Evolutionary conservation across 2,329 filamentous ascomycete species (phyloP).

Genomic region (Scytalidium lignicola): DNA sequence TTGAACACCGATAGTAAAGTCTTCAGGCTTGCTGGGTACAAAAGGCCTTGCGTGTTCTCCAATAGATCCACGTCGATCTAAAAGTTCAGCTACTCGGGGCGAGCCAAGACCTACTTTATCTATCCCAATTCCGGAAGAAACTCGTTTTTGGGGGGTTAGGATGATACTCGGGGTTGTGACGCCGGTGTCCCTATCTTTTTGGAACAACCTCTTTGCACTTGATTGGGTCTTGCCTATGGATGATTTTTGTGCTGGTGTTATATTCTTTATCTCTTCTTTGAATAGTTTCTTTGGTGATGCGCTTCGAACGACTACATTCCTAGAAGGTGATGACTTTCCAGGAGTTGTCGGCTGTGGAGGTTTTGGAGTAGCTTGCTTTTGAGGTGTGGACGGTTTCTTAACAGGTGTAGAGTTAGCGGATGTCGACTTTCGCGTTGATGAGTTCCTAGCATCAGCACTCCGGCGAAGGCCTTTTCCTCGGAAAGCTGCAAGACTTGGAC

Average conservation of each 20-base stretch:
- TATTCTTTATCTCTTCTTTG: constrained; percentile 33
- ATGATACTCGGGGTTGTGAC: constrained; percentile 58
- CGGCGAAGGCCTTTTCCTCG: constrained; percentile 44
- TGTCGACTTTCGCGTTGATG: constrained; percentile 34
- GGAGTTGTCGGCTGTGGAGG: constrained; percentile 40
- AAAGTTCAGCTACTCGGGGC: constrained; percentile 64
- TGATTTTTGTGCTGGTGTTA: constrained; percentile 19
- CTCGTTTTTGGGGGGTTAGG: constrained; percentile 54
- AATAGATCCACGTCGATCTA: constrained; percentile 68
- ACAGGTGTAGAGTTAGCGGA: constrained; percentile 18
- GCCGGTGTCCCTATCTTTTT: constrained; percentile 47
- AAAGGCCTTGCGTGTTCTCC: constrained; percentile 62
- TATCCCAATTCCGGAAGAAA: constrained; percentile 62
- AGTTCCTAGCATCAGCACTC: constrained; percentile 38
- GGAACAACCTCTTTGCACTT: constrained; percentile 44
- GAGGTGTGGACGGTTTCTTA: constrained; percentile 32
- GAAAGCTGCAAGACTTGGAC: constrained; percentile 50
- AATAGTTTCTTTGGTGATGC: constrained; percentile 44
- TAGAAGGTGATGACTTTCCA: constrained; percentile 43
- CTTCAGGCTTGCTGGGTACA: constrained; percentile 42
- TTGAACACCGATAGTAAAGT: constrained; percentile 42
- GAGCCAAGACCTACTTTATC: constrained; percentile 70
- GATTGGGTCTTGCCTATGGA: constrained; percentile 31
- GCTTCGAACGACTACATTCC: constrained; percentile 39
- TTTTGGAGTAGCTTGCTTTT: constrained; percentile 38